Conservation (phyloP, 257 asterid species). For the Phtheirospermum japonicum region DNA sequence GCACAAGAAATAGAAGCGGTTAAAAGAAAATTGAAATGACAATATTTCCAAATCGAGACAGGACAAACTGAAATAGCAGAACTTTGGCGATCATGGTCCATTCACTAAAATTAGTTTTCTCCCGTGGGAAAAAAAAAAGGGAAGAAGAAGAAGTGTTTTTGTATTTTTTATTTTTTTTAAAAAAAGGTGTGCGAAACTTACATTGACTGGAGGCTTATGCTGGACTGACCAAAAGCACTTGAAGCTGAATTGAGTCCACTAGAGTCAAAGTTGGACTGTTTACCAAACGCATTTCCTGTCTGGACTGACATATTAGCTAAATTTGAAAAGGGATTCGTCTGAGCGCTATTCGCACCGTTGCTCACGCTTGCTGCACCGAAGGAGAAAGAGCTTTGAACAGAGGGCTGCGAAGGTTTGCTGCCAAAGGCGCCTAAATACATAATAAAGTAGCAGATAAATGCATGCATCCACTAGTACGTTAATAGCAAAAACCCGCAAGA, state of each 20-base stretch:
- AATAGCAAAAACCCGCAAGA: background rate
- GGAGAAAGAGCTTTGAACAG: slow-evolving; percentile 37
- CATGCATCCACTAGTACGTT: background rate
- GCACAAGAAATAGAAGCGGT: slow-evolving; percentile 22
- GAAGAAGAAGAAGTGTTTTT: background rate
- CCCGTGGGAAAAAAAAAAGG: background rate
- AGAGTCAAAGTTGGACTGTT: background rate
- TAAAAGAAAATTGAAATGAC: background rate
- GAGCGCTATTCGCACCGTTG: slow-evolving; percentile 36
- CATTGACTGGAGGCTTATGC: background rate
- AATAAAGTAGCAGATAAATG: slow-evolving; percentile 19
- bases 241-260: background rate
- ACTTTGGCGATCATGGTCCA: background rate
- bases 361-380: slow-evolving; percentile 39
- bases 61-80: background rate
- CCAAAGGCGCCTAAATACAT: slow-evolving; percentile 43
- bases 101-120: background rate
- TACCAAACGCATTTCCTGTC: background rate
- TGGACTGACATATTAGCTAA: slow-evolving; percentile 22
- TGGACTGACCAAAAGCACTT: background rate
- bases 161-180: too few species aligned
- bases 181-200: background rate
- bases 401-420: slow-evolving; percentile 37
- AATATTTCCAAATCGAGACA: background rate
- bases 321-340: slow-evolving; percentile 45